Evolutionary conservation across 2,329 filamentous ascomycete genomes (phyloP), one percentile per base, ranked within the genome.

Genomic region (Colletotrichum higginsianum): DNA sequence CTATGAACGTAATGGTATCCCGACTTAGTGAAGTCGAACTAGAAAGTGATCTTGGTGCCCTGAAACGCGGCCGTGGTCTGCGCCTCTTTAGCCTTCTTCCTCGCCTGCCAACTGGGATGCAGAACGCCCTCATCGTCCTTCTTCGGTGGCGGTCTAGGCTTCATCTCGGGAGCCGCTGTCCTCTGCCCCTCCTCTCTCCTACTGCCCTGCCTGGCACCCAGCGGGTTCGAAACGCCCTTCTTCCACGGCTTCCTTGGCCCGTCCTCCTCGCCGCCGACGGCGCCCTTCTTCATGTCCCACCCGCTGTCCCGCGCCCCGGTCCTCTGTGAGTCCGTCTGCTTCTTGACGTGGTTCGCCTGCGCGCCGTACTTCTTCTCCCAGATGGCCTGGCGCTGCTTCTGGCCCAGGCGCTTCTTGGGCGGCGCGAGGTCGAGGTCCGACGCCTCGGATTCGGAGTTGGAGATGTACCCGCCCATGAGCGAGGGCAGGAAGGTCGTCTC

Each of bases 351-450:
- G 75, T 91, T 93, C 1, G 94, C 94, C 73, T 88, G 86, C 16
- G 87, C 85, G 61, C 93, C 93, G 79, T 87, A 96, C 78, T 95
- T 96, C 83, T 94, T 92, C 83, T 96, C 93, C 85, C 91, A 93
- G 70, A 96, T 92, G 30, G 91, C 89, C 78, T 93, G 92, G 11
- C 94, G 89, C n/a, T 92, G 93, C 53, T 91, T 88, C 82, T 97
- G 94, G 4, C 94, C 94, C 57, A 90, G 87, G 26, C 93, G 87
- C 77, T 96, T 95, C 82, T 95, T 95, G 76, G 90, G 89, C 0
- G 86, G 82, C 7, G 88, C 88, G 2, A 86, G 80, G 63, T 94
- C 93, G 26, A 93, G 84, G 74, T 93, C 91, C 0, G 91, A 93
- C 8, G 88, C 89, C 53, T 72, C 69, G 0, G 88, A 90, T 75